A percentile compares a stretch with the other conserved stretches of the same genome.
phyloP scores from a whole-genome alignment of 164 flowering plant genomes.

The Chimonanthus salicifolius region DNA sequence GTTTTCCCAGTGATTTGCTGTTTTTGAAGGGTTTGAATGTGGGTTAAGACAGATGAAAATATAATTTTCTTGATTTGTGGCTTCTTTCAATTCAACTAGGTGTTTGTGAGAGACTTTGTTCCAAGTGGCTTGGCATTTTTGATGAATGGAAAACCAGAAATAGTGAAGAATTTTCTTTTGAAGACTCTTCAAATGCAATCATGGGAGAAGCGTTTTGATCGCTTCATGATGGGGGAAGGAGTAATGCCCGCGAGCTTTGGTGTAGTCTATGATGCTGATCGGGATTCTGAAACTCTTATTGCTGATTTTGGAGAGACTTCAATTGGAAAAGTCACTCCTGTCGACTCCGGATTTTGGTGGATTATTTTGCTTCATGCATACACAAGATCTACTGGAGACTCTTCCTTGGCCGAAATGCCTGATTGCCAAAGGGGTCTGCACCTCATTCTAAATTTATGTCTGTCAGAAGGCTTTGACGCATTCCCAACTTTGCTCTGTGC shows the following conservation, averaged over 20 bases:
- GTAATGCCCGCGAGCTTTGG: constrained; percentile 93
- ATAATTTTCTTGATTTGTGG: too few relatives aligned
- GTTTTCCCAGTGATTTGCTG: too few relatives aligned
- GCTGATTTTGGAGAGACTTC: constrained; percentile 90
- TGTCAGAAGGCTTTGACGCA: constrained; percentile 86
- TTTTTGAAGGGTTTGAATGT: too few relatives aligned
- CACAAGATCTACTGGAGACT: constrained; percentile 68
- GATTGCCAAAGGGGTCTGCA: constrained; percentile 81
- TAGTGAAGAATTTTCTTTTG: constrained; percentile 25
- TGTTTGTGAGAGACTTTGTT: constrained; percentile 82
- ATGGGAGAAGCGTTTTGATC: constrained; percentile 76
- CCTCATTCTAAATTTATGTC: constrained; percentile 64
- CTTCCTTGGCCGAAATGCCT: constrained; percentile 59
- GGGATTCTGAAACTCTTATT: constrained; percentile 51
- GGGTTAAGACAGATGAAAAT: too few relatives aligned
- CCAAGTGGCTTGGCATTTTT: constrained; percentile 81
- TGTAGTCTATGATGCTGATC: constrained; percentile 64
- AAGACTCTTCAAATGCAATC: constrained; percentile 79
- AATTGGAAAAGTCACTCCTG: constrained; percentile 85
- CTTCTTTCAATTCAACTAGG: constrained; percentile 27
- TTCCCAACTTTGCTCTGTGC: constrained; percentile 85
- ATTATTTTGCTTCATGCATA: constrained; percentile 38
- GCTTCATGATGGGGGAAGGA: constrained; percentile 75
- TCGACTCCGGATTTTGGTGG: too few relatives aligned
- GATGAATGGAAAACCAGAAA: constrained; percentile 80